These are phyloP conservation scores for Colletotrichum godetiae DNA, from an alignment of 2,329 filamentous ascomycete genomes.

Conservation along the genomic window DNA sequence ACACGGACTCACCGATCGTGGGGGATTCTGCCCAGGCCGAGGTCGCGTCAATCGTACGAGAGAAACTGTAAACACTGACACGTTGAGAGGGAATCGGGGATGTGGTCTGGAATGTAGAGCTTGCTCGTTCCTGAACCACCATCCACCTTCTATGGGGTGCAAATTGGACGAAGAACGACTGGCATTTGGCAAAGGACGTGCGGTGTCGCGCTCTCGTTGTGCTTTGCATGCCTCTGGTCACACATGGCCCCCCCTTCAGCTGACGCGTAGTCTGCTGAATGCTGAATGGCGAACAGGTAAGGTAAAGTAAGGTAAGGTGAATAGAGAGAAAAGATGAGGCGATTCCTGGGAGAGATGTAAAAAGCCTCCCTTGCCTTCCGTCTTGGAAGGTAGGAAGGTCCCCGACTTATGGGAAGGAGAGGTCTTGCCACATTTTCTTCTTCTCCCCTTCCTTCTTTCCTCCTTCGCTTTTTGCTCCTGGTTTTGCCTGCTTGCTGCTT, in stretches of 20 bases:
- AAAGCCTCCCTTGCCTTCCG: conserved; percentile 27
- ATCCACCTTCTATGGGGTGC: conserved; percentile 2
- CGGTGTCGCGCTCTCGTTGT: conserved; percentile 1
- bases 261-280: conserved; percentile 10
- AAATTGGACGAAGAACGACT: conserved; percentile 20
- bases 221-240: conserved; percentile 16
- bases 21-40: not conserved
- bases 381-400: conserved; percentile 6
- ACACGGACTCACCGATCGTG: not conserved
- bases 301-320: not conserved
- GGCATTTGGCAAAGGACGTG: conserved; percentile 16
- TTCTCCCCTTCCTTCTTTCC: conserved; percentile 3
- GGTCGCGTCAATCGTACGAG: conserved; percentile 7
- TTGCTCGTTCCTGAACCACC: conserved; percentile 1
- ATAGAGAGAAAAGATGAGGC: conserved; percentile 5
- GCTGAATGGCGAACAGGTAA: not conserved
- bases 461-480: conserved; percentile 2
- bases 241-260: not conserved
- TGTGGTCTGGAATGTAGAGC: not conserved
- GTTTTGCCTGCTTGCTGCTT: not conserved
- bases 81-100: not conserved
- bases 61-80: conserved; percentile 19
- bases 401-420: conserved; percentile 22
- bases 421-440: conserved; percentile 20
- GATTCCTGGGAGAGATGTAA: conserved; percentile 14